Evolutionary conservation across 1,284 basidiomycete species (phyloP).

Genomic region (Puccinia polysora): DNA sequence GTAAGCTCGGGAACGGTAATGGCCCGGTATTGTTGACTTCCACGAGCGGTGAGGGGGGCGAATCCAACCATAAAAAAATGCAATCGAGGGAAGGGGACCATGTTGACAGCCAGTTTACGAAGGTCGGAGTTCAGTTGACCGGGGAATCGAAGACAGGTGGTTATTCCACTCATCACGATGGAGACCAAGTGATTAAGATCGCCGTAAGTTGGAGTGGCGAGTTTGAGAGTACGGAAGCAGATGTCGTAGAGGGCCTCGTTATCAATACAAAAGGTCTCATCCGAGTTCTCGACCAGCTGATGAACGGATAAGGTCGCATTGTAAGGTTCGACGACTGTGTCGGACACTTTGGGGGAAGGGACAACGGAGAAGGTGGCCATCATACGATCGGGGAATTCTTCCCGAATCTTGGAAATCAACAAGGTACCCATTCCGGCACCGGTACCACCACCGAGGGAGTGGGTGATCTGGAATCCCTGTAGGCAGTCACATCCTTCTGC

Average conservation of each 20-base stretch:
- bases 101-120: conserved; percentile 86
- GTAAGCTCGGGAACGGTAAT: conserved; percentile 64
- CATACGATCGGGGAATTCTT: conserved; percentile 90
- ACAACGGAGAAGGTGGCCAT: conserved; percentile 85
- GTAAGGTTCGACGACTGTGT: conserved; percentile 92
- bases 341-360: conserved; percentile 87
- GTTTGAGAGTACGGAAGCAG: conserved; percentile 68
- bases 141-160: conserved; percentile 84
- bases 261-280: conserved; percentile 83
- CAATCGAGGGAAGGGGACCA: conserved; percentile 85
- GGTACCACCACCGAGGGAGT: conserved; percentile 90
- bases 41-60: conserved; percentile 51
- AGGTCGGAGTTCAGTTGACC: conserved; percentile 70
- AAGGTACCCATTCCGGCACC: conserved; percentile 85
- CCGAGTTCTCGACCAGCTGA: conserved; percentile 85
- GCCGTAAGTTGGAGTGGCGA: conserved; percentile 65
- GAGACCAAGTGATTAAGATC: conserved; percentile 69
- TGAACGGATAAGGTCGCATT: conserved; percentile 84
- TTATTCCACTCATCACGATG: conserved; percentile 80
- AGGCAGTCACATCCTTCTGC: conserved; percentile 74
- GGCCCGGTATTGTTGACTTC: conserved; percentile 52
- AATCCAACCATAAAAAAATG: conserved; percentile 69
- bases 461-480: conserved; percentile 89
- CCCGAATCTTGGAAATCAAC: conserved; percentile 75
- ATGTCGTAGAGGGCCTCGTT: conserved; percentile 94